phyloP scores from a whole-genome alignment of 208 protist species.

The Angomonas deanei region DNA sequence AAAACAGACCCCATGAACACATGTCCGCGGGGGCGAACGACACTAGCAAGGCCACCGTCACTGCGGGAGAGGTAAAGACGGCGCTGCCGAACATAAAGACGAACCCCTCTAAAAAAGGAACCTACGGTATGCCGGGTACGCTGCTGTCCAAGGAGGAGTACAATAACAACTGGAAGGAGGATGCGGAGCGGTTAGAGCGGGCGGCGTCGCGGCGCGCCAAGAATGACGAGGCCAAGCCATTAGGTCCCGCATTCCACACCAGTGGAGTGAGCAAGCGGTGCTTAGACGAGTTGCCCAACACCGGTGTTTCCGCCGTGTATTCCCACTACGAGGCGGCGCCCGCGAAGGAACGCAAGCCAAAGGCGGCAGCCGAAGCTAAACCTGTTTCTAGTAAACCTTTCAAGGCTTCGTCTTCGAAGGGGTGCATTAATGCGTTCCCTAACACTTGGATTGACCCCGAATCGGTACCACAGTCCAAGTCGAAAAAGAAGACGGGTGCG shows the following conservation, averaged over 20 bases:
- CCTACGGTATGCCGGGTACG: conserved; percentile 66
- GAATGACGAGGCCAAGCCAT: conserved; percentile 6
- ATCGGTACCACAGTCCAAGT: neutral
- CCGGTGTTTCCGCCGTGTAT: conserved; percentile 73
- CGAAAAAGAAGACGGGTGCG: conserved; percentile 7
- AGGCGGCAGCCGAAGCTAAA: conserved; percentile 1
- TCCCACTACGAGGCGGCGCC: conserved; percentile 27
- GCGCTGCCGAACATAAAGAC: conserved; percentile 82
- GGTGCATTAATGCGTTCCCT: conserved; percentile 64
- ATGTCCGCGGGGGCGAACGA: conserved; percentile 53
- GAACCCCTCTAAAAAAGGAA: conserved; percentile 71
- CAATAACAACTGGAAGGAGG: conserved; percentile 60
- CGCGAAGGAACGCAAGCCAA: conserved; percentile 16
- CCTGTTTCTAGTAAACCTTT: conserved; percentile 43
- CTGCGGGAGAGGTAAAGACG: conserved; percentile 12
- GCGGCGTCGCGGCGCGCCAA: conserved; percentile 9
- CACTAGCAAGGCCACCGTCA: conserved; percentile 5
- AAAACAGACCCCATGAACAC: conserved; percentile 66
- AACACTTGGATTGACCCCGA: conserved; percentile 62
- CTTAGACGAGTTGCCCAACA: conserved; percentile 69
- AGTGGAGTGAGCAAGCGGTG: conserved; percentile 48
- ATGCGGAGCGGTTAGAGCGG: conserved; percentile 18
- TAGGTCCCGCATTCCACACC: conserved; percentile 44
- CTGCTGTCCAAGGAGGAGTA: conserved; percentile 56
- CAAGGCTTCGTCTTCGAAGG: conserved; percentile 26